These are phyloP conservation scores for Styphnolobium japonicum DNA, from an alignment of 306 rosid species.

Conservation along the genomic window DNA sequence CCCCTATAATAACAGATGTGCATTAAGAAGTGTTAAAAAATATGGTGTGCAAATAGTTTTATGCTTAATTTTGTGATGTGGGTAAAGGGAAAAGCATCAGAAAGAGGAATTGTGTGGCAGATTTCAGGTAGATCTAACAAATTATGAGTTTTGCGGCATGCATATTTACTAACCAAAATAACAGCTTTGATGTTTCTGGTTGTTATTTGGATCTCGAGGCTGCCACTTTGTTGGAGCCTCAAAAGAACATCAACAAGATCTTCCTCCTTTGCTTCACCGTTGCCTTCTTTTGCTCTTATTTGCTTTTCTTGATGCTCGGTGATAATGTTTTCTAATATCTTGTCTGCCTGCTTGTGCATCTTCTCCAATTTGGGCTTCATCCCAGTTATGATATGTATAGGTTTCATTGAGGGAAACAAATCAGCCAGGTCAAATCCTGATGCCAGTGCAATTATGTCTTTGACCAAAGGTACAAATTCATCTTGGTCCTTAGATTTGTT, in stretches of 20 bases:
- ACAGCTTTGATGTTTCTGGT: slow-evolving; percentile 19
- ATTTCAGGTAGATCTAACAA: no score
- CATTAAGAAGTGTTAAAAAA: no score
- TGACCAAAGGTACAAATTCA: neutral
- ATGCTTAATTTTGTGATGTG: no score
- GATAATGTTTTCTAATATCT: neutral
- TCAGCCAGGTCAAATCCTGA: neutral
- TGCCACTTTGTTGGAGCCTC: slow-evolving; percentile 7
- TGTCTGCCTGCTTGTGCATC: neutral
- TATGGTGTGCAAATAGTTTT: no score
- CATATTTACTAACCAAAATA: slow-evolving; percentile 16
- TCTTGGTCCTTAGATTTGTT: neutral
- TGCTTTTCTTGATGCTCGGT: neutral
- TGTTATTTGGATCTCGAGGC: neutral
- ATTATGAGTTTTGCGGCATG: no score
- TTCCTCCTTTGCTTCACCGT: neutral
- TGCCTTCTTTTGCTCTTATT: neutral
- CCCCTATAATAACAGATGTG: no score
- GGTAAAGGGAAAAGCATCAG: neutral
- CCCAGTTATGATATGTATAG: neutral
- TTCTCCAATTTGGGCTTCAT: neutral
- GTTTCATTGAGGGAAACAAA: slow-evolving; percentile 7
- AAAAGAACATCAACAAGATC: slow-evolving; percentile 34
- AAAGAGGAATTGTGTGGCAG: neutral
- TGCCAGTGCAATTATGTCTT: neutral